Conservation (phyloP, 2,329 filamentous ascomycete genomes). For the Arthrobotrys sphaeroides region DNA sequence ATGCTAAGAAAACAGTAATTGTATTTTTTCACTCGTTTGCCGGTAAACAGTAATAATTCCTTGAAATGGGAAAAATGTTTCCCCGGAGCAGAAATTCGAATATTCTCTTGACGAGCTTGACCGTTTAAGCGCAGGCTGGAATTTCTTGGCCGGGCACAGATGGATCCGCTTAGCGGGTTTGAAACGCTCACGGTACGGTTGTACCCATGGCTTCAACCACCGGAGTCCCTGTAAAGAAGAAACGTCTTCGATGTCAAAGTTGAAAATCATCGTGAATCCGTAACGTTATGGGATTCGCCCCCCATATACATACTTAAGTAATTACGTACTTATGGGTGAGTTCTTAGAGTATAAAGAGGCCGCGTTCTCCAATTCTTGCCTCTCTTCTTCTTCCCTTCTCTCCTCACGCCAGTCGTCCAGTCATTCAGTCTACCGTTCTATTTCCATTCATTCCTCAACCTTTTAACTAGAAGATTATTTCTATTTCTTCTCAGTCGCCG, state of each 20-base stretch:
- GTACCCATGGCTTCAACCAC: slow-evolving; percentile 20
- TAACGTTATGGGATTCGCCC: neutral
- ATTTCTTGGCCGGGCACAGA: neutral
- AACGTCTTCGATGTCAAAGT: slow-evolving; percentile 40
- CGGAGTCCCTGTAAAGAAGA: slow-evolving; percentile 28
- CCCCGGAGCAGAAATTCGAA: too few species aligned
- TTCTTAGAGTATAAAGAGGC: slow-evolving; percentile 22
- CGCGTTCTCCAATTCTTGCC: neutral
- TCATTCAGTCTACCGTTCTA: slow-evolving; percentile 39
- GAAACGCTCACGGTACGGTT: slow-evolving; percentile 25
- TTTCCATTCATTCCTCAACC: slow-evolving; percentile 37
- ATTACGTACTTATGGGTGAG: neutral
- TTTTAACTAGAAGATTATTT: slow-evolving; percentile 29
- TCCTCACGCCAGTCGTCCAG: slow-evolving; percentile 52
- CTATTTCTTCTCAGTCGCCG: slow-evolving; percentile 47
- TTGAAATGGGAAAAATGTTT: slow-evolving; percentile 1
- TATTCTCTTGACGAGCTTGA: neutral
- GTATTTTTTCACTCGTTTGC: too few species aligned
- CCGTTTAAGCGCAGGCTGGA: slow-evolving; percentile 17
- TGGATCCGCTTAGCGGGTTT: slow-evolving; percentile 6
- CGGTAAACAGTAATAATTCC: neutral
- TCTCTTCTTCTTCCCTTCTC: slow-evolving; percentile 23
- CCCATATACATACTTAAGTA: too few species aligned
- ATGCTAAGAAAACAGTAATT: neutral
- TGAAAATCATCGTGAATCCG: neutral